Base-by-base conservation (phyloP, 2,329 filamentous ascomycete genomes). In the Claviceps fusiformis region DNA sequence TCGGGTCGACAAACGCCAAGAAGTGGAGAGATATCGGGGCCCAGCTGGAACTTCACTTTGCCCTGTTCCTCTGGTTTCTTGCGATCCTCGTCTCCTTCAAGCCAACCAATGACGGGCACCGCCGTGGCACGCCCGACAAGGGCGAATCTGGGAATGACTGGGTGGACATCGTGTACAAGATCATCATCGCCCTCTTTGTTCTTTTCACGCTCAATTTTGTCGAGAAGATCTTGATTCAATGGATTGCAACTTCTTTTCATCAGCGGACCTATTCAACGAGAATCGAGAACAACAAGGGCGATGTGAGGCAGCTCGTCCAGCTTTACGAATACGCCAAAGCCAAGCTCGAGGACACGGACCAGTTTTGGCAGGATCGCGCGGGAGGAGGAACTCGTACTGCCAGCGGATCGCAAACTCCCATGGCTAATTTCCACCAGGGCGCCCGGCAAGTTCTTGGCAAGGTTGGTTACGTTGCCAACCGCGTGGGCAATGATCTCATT, bases 211-310 rank as follows among this genome's bases (percentile, higher is more conserved):
- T 96, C 58, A 96, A 97, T 69, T 86, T 93, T 57, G 76, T 86
- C 53, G 91, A 96, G 69, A 97, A 96, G 74, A 87, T 96, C 57
- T 80, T 95, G 61, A 95, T 96, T 55, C 91, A 96, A 65, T 85
- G 95, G 71, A 95, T 97, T 61, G 91, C 92, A 37, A 91, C 91
- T 56, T 90, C 86, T 58, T 97, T 97, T 70, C 92, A 97, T 67
- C 76, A 88, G 56, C 81, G 92, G 48, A 96, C 92, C 0, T 97
- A 97, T 64, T 84, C 88, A 29, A 89, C 92, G 62, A 79, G 92
- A 17, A 96, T 96, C 62, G 89, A 93, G 58, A 78, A 92, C 68
- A 95, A 95, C 75, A 95, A 95, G 67, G 89, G 91, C 59, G 87
- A 95, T 64, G 90, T 95, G 56, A 82, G 70, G 11, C 77, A 75